Evolutionary conservation across 306 rosid species (phyloP).

Genomic region (Ormosia semicastrata): DNA sequence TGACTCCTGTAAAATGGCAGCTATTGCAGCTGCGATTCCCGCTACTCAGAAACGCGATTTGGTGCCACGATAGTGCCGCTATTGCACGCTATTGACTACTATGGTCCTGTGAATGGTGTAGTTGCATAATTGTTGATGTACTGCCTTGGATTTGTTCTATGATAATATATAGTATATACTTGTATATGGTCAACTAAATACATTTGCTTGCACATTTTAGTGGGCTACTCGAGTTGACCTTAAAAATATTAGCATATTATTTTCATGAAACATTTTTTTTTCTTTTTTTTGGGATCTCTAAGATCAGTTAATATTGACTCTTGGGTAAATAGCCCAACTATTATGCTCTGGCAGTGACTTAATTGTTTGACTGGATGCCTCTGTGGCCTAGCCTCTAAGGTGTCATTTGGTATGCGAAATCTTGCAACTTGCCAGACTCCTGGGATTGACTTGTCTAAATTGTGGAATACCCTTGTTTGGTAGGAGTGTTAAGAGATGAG

Average conservation of each 20-base stretch:
- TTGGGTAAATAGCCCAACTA: not conserved
- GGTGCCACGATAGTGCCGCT: too few species aligned
- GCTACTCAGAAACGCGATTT: too few species aligned
- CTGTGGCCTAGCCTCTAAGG: not conserved
- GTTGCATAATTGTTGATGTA: not conserved
- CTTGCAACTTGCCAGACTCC: not conserved
- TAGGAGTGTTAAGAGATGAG: too few species aligned
- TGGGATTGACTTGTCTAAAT: not conserved
- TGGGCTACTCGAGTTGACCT: not conserved
- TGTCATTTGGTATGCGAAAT: not conserved
- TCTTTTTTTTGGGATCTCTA: not conserved
- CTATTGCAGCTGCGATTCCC: too few species aligned
- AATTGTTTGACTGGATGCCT: not conserved
- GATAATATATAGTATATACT: not conserved
- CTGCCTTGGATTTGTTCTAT: not conserved
- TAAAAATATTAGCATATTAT: not conserved
- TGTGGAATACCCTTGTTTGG: too few species aligned
- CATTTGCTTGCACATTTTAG: slow-evolving; percentile 4
- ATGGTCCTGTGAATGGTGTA: not conserved
- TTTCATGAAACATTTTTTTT: not conserved
- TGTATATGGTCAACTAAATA: not conserved
- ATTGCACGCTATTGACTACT: too few species aligned
- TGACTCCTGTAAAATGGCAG: too few species aligned
- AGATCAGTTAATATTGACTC: not conserved
- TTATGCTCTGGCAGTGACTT: not conserved